Conservation (phyloP, 2,329 filamentous ascomycete genomes). For the Alternaria sp. region DNA sequence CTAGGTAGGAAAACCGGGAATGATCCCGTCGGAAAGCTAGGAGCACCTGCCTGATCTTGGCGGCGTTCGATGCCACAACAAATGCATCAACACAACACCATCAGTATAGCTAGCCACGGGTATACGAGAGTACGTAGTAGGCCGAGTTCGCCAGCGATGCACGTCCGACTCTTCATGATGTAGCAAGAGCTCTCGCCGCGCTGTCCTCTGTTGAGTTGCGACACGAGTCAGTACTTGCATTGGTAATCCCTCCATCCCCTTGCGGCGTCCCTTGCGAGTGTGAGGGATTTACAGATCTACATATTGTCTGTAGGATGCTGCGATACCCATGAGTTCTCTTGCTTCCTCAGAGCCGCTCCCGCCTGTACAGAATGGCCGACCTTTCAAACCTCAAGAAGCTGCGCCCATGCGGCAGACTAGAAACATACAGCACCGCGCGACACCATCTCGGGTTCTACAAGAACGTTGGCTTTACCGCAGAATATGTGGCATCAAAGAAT, state of each 20-base stretch:
- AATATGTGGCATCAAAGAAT: conserved; percentile 16
- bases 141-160: not conserved
- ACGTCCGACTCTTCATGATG: not conserved
- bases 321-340: not conserved
- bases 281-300: not conserved
- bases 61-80: not conserved
- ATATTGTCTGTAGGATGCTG: not conserved
- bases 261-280: not conserved
- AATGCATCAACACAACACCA: not conserved
- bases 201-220: not conserved
- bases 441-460: conserved; percentile 54
- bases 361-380: conserved; percentile 1
- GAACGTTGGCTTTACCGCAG: conserved; percentile 53
- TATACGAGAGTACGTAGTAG: not conserved
- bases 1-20: not conserved
- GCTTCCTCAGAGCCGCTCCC: not conserved
- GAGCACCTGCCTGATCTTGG: not conserved
- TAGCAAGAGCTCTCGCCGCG: not conserved
- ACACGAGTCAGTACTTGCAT: not conserved
- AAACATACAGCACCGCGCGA: conserved; percentile 54
- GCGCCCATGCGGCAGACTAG: conserved; percentile 44
- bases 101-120: not conserved
- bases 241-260: not conserved
- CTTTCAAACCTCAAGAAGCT: conserved; percentile 18
- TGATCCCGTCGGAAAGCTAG: not conserved